Conservation (phyloP, 108 stramenopile genomes). For the Cyclostephanos tholiformis region DNA sequence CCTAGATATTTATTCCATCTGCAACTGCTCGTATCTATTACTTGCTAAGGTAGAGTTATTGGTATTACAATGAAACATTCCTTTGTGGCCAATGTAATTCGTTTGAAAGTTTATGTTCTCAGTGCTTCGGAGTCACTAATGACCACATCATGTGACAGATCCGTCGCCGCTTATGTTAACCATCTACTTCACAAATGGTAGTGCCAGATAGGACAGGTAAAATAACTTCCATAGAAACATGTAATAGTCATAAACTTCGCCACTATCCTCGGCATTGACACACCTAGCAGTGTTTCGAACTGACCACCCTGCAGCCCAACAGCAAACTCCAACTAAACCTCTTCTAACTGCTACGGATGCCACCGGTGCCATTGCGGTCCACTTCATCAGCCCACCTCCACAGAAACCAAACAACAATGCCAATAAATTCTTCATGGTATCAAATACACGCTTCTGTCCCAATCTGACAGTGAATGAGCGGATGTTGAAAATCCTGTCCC, state of each 20-base stretch:
- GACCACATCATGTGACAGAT: background rate
- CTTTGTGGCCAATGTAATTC: background rate
- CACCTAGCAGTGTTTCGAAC: slow-evolving; percentile 60
- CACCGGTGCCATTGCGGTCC: slow-evolving; percentile 39
- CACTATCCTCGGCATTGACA: slow-evolving; percentile 74
- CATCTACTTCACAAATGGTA: slow-evolving; percentile 75
- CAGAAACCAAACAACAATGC: slow-evolving; percentile 40
- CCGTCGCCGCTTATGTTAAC: background rate
- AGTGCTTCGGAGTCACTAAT: no score
- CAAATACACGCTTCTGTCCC: slow-evolving; percentile 67
- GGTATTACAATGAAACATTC: background rate
- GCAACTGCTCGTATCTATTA: background rate
- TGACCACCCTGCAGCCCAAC: slow-evolving; percentile 62
- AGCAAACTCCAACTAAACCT: slow-evolving; percentile 59
- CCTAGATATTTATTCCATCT: background rate
- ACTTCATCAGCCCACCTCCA: slow-evolving; percentile 47
- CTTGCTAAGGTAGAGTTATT: background rate
- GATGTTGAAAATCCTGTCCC: slow-evolving; percentile 75
- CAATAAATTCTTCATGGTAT: slow-evolving; percentile 57
- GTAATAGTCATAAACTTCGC: slow-evolving; percentile 81
- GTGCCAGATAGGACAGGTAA: slow-evolving; percentile 74
- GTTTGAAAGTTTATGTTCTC: no score
- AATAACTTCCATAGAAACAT: slow-evolving; percentile 93
- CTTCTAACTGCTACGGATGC: slow-evolving; percentile 47
- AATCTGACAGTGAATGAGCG: slow-evolving; percentile 80